Evolutionary conservation across 2,329 filamentous ascomycete species (phyloP).

Genomic region (Fusarium vanettenii): DNA sequence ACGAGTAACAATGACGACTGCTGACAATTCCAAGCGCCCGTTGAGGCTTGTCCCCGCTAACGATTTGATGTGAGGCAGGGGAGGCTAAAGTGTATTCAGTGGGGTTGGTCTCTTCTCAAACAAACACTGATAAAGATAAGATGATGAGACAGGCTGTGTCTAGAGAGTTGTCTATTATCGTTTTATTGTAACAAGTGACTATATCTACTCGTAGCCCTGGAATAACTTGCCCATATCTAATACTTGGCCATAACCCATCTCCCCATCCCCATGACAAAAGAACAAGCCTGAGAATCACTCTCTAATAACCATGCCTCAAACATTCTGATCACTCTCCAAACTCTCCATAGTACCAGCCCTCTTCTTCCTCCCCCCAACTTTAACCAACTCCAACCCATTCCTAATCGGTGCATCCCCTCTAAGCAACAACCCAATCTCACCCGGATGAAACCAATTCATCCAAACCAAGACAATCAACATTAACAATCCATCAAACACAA

Average conservation of each 20-base stretch:
- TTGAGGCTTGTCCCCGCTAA: background rate
- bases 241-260: background rate
- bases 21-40: constrained; percentile 1
- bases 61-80: constrained; percentile 5
- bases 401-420: constrained; percentile 34
- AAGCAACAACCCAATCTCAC: constrained; percentile 44
- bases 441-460: constrained; percentile 46
- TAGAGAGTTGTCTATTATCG: background rate
- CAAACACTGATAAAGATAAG: background rate
- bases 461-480: constrained; percentile 47
- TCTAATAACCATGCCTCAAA: background rate
- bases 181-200: background rate
- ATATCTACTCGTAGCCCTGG: background rate
- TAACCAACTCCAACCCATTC: constrained; percentile 41
- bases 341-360: constrained; percentile 27
- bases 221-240: background rate
- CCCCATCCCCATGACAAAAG: no score
- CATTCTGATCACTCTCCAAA: constrained; percentile 16
- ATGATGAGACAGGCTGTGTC: background rate
- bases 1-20: constrained; percentile 7
- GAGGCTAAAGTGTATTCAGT: background rate
- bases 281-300: no score
- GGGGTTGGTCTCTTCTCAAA: background rate
- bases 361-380: constrained; percentile 8
- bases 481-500: constrained; percentile 52